These are phyloP conservation scores for Trichosporon faecale DNA, from an alignment of 1,284 basidiomycete species.

Conservation along the genomic window DNA sequence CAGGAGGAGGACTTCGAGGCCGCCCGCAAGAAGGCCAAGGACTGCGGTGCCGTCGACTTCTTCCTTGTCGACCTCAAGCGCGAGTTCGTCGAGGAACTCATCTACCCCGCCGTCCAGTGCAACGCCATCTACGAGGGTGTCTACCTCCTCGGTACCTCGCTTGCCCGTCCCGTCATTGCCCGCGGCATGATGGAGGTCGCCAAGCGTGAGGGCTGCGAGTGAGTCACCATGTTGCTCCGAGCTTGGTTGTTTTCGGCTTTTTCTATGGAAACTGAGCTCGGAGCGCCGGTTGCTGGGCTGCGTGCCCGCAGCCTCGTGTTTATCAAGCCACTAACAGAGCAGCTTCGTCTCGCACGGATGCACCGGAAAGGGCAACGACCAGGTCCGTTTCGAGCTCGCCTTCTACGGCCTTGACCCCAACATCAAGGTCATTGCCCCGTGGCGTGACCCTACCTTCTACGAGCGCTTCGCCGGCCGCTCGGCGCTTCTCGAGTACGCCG, in stretches of 20 bases:
- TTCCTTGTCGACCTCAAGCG: conserved; percentile 89
- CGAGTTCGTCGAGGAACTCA: conserved; percentile 94
- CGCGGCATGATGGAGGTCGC: conserved; percentile 97
- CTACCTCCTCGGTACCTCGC: conserved; percentile 95
- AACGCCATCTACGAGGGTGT: conserved; percentile 99
- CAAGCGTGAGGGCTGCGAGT: conserved; percentile 89
- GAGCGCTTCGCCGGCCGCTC: conserved; percentile 93
- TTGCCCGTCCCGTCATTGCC: conserved; percentile 97
- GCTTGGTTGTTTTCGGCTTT: background rate
- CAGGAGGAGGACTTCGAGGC: conserved; percentile 99
- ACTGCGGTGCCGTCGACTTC: conserved; percentile 93
- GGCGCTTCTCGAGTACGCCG: conserved; percentile 86
- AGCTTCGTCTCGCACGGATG: conserved; percentile 97
- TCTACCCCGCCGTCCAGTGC: conserved; percentile 96
- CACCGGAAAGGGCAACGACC: conserved; percentile 99
- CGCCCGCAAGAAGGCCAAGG: conserved; percentile 84
- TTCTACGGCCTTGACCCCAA: conserved; percentile 98
- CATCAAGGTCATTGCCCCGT: conserved; percentile 98
- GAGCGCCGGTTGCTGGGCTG: background rate
- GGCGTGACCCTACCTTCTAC: conserved; percentile 97
- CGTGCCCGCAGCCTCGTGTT: background rate
- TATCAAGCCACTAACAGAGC: conserved; percentile 18
- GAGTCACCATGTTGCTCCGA: conserved; percentile 31
- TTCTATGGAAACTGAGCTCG: background rate
- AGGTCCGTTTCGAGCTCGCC: conserved; percentile 98